Conservation (phyloP, 768 basidiomycete genomes). For the Leccinum longicurvipes region DNA sequence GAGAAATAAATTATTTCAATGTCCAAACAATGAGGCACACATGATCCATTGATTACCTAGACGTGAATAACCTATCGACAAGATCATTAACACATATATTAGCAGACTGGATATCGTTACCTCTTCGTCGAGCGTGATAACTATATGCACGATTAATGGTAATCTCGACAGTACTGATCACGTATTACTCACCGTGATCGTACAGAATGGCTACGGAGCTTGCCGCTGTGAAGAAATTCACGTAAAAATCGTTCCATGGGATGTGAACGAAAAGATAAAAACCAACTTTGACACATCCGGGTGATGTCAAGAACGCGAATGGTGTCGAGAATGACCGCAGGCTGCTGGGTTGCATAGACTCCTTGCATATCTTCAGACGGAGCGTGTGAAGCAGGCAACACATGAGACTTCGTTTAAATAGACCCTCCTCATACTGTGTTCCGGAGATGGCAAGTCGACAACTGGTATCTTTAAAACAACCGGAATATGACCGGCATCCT, state of each 20-base stretch:
- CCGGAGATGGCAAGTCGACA: too few relatives aligned
- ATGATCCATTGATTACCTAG: neutral
- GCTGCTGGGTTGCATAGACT: neutral
- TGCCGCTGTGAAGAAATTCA: neutral
- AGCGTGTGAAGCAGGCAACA: too few relatives aligned
- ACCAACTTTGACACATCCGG: neutral
- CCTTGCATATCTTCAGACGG: neutral
- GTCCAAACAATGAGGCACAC: neutral
- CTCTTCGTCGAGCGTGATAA: constrained; percentile 2
- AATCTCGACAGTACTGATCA: neutral
- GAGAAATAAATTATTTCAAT: neutral
- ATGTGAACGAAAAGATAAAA: too few relatives aligned
- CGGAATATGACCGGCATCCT: too few relatives aligned
- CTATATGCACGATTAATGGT: neutral
- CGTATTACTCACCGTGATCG: neutral
- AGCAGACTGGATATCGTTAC: neutral
- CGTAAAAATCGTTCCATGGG: neutral
- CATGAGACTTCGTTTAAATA: too few relatives aligned
- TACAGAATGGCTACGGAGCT: neutral
- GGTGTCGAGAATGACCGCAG: neutral
- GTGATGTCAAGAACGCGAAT: neutral
- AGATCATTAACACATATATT: neutral
- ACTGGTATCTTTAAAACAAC: too few relatives aligned
- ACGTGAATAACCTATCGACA: neutral
- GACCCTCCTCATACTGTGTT: too few relatives aligned